A percentile compares a stretch with the other conserved stretches of the same genome.
Evolutionary conservation across 2,329 filamentous ascomycete genomes (phyloP).

Genomic region (Pseudofabraea citricarpa): DNA sequence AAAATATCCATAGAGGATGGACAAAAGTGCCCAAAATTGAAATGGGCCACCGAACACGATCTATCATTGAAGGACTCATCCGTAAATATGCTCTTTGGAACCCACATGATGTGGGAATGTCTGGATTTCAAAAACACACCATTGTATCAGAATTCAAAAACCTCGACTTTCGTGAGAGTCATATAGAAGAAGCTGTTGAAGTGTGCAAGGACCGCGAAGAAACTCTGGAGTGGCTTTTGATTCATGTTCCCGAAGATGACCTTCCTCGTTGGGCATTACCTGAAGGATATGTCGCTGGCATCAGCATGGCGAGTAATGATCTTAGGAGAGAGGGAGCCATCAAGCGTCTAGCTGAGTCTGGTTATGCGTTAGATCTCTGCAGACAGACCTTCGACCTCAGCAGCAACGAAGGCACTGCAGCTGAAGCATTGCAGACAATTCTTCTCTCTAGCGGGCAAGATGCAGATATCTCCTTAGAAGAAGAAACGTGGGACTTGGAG

Average conservation of each 20-base stretch:
- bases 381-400: conserved; percentile 69
- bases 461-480: conserved; percentile 26
- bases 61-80: conserved; percentile 74
- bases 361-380: conserved; percentile 83
- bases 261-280: conserved; percentile 89
- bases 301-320: conserved; percentile 79
- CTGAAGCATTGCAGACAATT: conserved; percentile 71
- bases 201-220: conserved; percentile 91
- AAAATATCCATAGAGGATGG: conserved; percentile 64
- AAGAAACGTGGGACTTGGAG: conserved; percentile 31
- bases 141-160: conserved; percentile 69
- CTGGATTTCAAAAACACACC: conserved; percentile 46
- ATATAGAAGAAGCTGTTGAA: conserved; percentile 80
- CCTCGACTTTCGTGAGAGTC: conserved; percentile 85
- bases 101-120: conserved; percentile 65
- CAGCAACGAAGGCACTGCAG: conserved; percentile 69
- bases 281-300: conserved; percentile 84
- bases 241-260: conserved; percentile 96
- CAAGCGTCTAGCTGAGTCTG: conserved; percentile 74
- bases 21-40: conserved; percentile 83
- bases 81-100: conserved; percentile 84
- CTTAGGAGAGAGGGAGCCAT: conserved; percentile 76
- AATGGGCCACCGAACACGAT: conserved; percentile 77
- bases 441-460: conserved; percentile 48
- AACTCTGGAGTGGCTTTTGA: conserved; percentile 89